Percentiles rank a stretch among this genome's conserved stretches.
These are phyloP conservation scores for Solanum aculeatissimum DNA, from an alignment of 305 asterid genomes.

Conservation along the genomic window DNA sequence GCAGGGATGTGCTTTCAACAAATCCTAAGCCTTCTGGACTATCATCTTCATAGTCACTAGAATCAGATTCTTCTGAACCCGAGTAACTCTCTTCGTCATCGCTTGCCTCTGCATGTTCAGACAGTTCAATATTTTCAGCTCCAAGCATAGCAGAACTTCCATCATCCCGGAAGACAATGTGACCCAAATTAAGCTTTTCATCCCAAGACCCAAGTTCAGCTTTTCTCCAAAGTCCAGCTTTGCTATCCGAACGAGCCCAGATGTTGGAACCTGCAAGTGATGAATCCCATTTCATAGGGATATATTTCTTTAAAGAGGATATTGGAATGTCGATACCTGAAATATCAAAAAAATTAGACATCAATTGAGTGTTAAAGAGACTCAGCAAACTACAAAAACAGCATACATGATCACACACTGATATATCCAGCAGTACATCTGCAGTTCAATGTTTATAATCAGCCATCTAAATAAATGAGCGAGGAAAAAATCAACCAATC, in stretches of 20 bases:
- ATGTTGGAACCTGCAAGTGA: constrained; percentile 75
- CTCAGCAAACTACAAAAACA: background rate
- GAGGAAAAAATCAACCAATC: background rate
- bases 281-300: constrained; percentile 62
- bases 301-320: constrained; percentile 55
- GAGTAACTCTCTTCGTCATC: constrained; percentile 53
- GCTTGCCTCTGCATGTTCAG: constrained; percentile 44
- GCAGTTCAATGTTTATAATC: background rate
- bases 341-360: background rate
- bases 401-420: background rate
- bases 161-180: constrained; percentile 59
- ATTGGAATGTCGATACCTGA: constrained; percentile 64
- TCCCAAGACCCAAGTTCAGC: constrained; percentile 92
- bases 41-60: constrained; percentile 51
- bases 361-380: background rate
- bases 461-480: background rate
- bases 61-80: constrained; percentile 36
- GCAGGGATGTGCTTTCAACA: constrained; percentile 36
- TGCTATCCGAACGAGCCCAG: constrained; percentile 53
- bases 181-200: constrained; percentile 41
- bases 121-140: constrained; percentile 44
- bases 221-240: constrained; percentile 68
- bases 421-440: background rate
- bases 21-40: constrained; percentile 57
- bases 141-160: constrained; percentile 69